Evolutionary conservation across 495 filamentous ascomycete genomes (phyloP), one percentile per base, ranked within the genome.

Genomic region (Xylaria cubensis): DNA sequence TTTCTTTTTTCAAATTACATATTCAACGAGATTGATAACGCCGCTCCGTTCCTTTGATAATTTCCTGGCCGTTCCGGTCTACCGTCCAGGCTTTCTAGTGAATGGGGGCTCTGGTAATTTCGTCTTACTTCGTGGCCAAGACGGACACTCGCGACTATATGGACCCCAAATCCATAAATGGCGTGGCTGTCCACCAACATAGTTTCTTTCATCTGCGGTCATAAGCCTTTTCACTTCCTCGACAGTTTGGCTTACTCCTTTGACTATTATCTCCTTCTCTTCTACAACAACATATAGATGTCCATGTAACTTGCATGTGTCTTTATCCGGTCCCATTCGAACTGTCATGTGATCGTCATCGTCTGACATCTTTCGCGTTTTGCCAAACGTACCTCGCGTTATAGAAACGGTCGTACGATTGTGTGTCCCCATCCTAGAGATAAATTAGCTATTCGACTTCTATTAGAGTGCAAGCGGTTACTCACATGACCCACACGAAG

Each of bases 131-230:
- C 65, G 65, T 21, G 34, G 48, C 48, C 50, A 67, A 29, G 34
- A 19, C 26, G 64, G 29, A 7, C 29, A 50, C 44, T 41, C 32
- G 13, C 64, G 15, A 4, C 17, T 51, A 8, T 51, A 53, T 3
- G 65, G 50, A 13, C 64, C 64, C 48, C 50, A 67, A 4, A 67
- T 56, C 65, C 65, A 67, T 3, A 67, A 29, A 19, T 67, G 65
- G 4, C 32, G 48, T 19, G 65, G 65, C 65, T 44, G 3, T 2
- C 65, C 65, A 4, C 34, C 36, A 12, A 55, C 2, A 56, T 42
- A 55, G 32, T 32, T 67, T 44, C 65, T 56, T 32, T 67, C 50
- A 15, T 56, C 65, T 21, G 21, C 50, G 3, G 64, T 67, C 64
- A 67, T 56, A 9, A 67, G 64, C 8, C 48, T 39, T 8, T 67